Evolutionary conservation across 495 filamentous ascomycete species (phyloP), one percentile per base, ranked within the genome.

Genomic region (Penicillium dipodomyicola): DNA sequence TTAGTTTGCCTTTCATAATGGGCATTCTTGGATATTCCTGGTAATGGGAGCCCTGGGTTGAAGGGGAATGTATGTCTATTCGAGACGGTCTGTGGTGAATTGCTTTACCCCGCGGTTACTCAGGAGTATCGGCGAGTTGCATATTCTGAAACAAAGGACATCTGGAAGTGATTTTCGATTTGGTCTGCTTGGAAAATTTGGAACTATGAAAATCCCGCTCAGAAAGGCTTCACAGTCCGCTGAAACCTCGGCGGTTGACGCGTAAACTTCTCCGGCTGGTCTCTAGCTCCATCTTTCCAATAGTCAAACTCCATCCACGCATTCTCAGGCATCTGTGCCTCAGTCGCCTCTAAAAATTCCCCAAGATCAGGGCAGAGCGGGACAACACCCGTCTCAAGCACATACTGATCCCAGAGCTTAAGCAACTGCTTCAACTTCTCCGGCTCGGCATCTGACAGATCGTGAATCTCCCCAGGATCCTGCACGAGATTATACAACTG

Each of bases 231-330:
- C 25, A 82, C 81, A 40, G 69, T 70, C 39, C 81, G 70, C 62
- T 80, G 64, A 47, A 84, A 82, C 50, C 78, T 71, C 4, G 77
- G 78, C 33, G 79, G 76, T 14, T 76, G 67, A 39, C 77, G 77
- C 10, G 67, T 76, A 59, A 84, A 87, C 68, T 75, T 79, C 66
- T 79, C 70, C 29, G 82, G 82, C 20, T 77, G 70, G 40, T 85
- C 82, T 45, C 71, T 73, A 8, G 83, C 84, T 5, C 84, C 84
- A 25, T 79, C 74, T 56, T 85, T 83, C 83, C 83, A 87, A 46
- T 87, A 87, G 69, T 85, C 82, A 67, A 82, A 87, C 74, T 86
- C 82, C 74, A 87, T 87, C 84, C 84, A 87, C 5, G 77, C 81
- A 69, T 84, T 82, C 64, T 87, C 84, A 1, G 77, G 77, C 84